Evolutionary conservation across 768 basidiomycete species (phyloP), one percentile per base, ranked within the genome.

Genomic region (Russula compacta): DNA sequence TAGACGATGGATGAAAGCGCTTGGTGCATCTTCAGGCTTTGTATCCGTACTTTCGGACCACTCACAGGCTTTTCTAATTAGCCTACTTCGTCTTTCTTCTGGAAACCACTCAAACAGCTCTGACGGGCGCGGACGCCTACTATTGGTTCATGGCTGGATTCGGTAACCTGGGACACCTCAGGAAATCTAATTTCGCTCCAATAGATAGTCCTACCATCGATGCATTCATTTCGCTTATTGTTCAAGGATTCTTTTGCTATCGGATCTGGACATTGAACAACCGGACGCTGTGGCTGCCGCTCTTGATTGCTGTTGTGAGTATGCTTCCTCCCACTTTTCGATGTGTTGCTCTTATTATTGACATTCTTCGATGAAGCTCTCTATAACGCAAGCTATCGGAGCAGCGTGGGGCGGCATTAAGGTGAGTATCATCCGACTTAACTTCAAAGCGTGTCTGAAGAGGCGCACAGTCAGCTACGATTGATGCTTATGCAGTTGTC

Each of bases 61-160:
- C 24, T 29, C 24, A 29, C 12, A 17, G 21, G 9, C 5, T 6
- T 43, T 6, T 11, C 6, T 36, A 19, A 39, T 35, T 24, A 62
- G 61, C 19, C 2, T 57, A 57, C 24, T 53, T 33, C n/a, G 39
- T 62, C 35, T 57, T 57, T 21, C 56, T 62, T 38, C 6, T 50
- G 11, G 58, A 60, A 46, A 53, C 58, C 6, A 43, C 2, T 7
- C 61, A 62, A 40, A 62, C 61, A 1, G 58, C 52, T 10, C 52
- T 62, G 15, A 62, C 50, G 7, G 61, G 57, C 2, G 43, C 24
- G 2, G 58, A 62, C 14, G 21, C 53, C 51, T 63, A 60, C 35
- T 54, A 63, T 40, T 63, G 61, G 61, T 62, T 62, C 49, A 51
- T 57, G 11, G 50, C 3, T 14, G 56, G 61, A 14, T 62, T 59